Conservation (phyloP, 169 alveolate genomes). For the Plasmodium chabaudi region DNA sequence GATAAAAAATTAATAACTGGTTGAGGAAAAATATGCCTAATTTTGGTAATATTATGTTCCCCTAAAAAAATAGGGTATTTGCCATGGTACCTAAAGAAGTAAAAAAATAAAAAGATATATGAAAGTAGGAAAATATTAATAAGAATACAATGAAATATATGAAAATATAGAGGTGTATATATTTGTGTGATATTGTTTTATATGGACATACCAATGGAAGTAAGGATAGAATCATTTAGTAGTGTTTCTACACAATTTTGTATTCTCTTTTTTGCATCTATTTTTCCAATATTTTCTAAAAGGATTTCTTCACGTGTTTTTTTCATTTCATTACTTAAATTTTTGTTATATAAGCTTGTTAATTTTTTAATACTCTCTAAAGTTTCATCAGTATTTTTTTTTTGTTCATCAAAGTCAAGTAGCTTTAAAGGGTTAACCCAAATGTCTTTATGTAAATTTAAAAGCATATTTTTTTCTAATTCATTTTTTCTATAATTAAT, state of each 20-base stretch:
- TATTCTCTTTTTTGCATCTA: constrained; percentile 93
- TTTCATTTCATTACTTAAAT: constrained; percentile 95
- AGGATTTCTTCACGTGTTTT: constrained; percentile 95
- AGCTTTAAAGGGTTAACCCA: constrained; percentile 96
- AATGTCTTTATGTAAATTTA: constrained; percentile 95
- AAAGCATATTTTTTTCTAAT: constrained; percentile 97
- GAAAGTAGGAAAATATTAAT: too few species aligned
- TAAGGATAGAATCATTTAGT: constrained; percentile 84
- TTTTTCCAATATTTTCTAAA: constrained; percentile 92
- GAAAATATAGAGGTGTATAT: not conserved
- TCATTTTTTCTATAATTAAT: constrained; percentile 97
- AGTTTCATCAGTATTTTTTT: constrained; percentile 30
- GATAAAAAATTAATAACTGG: not conserved
- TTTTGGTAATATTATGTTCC: too few species aligned
- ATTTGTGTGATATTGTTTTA: not conserved
- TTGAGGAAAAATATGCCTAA: not conserved
- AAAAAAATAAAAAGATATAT: not conserved
- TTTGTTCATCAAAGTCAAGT: constrained; percentile 79
- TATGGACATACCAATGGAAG: constrained; percentile 39
- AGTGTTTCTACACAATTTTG: constrained; percentile 84
- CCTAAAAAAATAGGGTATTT: constrained; percentile 58
- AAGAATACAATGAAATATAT: constrained; percentile 7
- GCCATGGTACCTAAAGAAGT: constrained; percentile 57
- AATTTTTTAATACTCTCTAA: constrained; percentile 16
- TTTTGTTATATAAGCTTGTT: constrained; percentile 90